phyloP scores from a whole-genome alignment of 108 stramenopile genomes.

The Aurantiochytrium sp. region DNA sequence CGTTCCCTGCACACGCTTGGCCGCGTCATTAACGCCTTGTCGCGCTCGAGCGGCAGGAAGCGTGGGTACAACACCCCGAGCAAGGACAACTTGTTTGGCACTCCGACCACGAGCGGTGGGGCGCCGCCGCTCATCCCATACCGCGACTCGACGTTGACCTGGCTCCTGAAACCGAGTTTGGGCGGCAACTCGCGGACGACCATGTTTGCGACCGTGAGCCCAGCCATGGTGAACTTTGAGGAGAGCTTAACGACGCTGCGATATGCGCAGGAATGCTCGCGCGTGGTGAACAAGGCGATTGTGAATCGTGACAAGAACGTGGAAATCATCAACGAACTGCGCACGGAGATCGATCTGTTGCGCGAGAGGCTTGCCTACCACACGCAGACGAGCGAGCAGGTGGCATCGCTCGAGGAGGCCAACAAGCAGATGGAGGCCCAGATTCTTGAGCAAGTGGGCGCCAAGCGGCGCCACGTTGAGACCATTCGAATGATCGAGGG shows the following conservation, averaged over 20 bases:
- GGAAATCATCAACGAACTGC: neutral
- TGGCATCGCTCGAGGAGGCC: neutral
- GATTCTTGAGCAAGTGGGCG: neutral
- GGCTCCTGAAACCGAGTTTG: conserved; percentile 38
- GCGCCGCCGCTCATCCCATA: conserved; percentile 37
- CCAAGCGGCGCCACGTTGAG: neutral
- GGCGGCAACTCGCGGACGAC: conserved; percentile 29
- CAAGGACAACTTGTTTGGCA: neutral
- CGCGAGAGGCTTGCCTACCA: neutral
- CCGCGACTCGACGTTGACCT: conserved; percentile 53
- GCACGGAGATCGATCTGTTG: neutral
- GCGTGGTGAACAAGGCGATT: neutral
- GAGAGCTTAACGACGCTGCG: conserved; percentile 35
- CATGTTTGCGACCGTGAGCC: conserved; percentile 37
- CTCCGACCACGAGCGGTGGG: neutral
- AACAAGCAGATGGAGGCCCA: neutral
- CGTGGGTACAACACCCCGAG: conserved; percentile 17
- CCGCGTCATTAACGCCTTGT: conserved; percentile 25
- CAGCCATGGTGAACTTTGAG: conserved; percentile 28
- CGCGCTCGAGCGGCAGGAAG: neutral
- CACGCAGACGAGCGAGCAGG: neutral
- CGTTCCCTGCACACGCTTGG: conserved; percentile 22
- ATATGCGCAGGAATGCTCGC: conserved; percentile 24
- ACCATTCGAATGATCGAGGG: neutral
- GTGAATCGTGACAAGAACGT: neutral